These are phyloP conservation scores for Solanum hybrid DNA, from an alignment of 305 asterid genomes.

Conservation along the genomic window DNA sequence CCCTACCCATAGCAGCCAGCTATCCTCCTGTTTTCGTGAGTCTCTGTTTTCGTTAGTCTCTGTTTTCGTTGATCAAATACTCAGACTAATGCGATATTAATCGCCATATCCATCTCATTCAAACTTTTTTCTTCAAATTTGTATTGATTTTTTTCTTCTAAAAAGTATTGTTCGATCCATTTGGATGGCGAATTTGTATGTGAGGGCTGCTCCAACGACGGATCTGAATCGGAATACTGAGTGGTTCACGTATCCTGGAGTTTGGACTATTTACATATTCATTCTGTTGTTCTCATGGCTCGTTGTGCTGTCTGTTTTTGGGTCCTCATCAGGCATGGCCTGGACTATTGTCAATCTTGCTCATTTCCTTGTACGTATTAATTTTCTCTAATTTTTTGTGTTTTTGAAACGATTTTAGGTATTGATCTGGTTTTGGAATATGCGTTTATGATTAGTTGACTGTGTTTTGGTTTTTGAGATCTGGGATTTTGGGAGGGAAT, in stretches of 20 bases:
- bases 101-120: neutral
- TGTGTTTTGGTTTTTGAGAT: neutral
- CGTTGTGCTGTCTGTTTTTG: conserved; percentile 12
- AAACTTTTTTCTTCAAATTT: neutral
- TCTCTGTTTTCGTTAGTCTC: neutral
- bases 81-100: neutral
- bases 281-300: conserved; percentile 23
- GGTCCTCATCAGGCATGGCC: conserved; percentile 26
- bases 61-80: neutral
- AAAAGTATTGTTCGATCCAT: neutral
- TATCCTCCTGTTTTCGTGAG: neutral
- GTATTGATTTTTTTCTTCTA: neutral
- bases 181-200: conserved; percentile 24
- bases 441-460: neutral
- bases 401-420: neutral
- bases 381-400: no score
- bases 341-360: conserved; percentile 25
- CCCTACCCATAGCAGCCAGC: neutral
- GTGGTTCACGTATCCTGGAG: conserved; percentile 27
- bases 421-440: neutral
- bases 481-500: neutral
- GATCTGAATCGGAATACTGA: conserved; percentile 25
- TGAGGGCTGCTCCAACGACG: conserved; percentile 17
- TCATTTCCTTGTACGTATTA: conserved; percentile 17
- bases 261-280: conserved; percentile 24